Base-by-base conservation (phyloP, 768 basidiomycete species). In the Xerocomellus intermedius region DNA sequence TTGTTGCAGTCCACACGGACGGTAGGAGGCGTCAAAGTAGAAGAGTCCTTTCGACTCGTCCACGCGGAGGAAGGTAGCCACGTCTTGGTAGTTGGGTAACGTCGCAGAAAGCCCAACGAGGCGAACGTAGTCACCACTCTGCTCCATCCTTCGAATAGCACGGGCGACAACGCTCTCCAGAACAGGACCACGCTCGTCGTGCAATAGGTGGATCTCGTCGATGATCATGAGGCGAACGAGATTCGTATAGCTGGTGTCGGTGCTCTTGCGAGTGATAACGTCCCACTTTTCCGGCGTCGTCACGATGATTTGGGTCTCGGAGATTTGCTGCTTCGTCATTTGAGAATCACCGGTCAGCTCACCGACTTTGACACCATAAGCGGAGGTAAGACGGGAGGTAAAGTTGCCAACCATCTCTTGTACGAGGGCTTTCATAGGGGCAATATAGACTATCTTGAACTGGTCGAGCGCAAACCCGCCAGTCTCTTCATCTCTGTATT, bases 231-330 rank as follows among this genome's bases (percentile, higher is more conserved):
- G 84, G 7, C 94, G 85, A 16, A 98, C 96, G 48, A 98, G 85
- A 68, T 97, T 98, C 44, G 94, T 98, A 71, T 98, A 98, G 59
- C 88, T 91, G 19, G 92, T 94, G 64, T 98, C 97, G 0, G 95
- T 96, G 61, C 86, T 91, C 77, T 99, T 99, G 64, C 97, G 88
- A 6, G 96, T 98, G 69, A 99, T 96, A 66, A 99, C 97, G 63
- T 99, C 96, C 93, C 94, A 99, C 71, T 99, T 98, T 75, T 99
- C 97, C 0, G 96, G 97, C 0, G 97, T 98, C 0, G 95, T 97
- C 58, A 98, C 94, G 71, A 98, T 98, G 66, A 99, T 92, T 68
- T 98, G 95, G 0, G 96, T 97, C 66, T 95, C 94, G 9, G 94
- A 75, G 50, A 98, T 98, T 71, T 98, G 96, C 57, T 91, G 87